Evolutionary conservation across 345 rosid genomes (phyloP), one percentile per base, ranked within the genome.

Genomic region (Excoecaria agallocha): DNA sequence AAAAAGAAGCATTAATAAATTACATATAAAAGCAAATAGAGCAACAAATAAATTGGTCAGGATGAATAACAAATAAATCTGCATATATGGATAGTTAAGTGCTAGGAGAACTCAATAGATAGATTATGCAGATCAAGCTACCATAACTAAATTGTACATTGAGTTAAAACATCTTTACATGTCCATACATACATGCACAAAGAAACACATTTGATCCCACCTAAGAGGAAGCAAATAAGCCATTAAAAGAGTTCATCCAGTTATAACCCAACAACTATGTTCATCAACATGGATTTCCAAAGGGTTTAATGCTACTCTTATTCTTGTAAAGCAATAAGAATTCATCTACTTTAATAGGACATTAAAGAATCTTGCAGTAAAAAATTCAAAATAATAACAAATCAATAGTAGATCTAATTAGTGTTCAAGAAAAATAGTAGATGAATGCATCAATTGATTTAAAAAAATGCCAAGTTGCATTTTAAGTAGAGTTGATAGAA

Each of bases 1-100:
- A 39, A 66, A 37, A 58, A 81, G 39, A 73, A 46, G 54, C 67
- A 6, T 45, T 64, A n/a, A 57, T 19, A 55, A 9, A 54, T 1
- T 10, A 20, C n/a, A 22, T 43, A 76, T n/a, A 16, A 25, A 59
- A 61, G 12, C 15, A 49, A 22, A 64, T 8, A 66, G 8, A 54
- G 19, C 17, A 43, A 17, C 12, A 59, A 56, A 25, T 7, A 22
- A 43, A 70, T 41, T 56, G 64, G 38, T 24, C 37, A 37, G 8
- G 35, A n/a, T n/a, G n/a, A n/a, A n/a, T n/a, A n/a, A n/a, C n/a
- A 54, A 52, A 71, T 43, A 6, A 17, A 46, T 11, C 9, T 4
- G 25, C 49, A 9, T 25, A 48, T 48, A 41, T 48, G 22, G 20
- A 37, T 1, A 50, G 30, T 50, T 49, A 39, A 17, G n/a, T 37